Conservation (phyloP, 768 basidiomycete genomes). For the Boletus tylopilopsis region DNA sequence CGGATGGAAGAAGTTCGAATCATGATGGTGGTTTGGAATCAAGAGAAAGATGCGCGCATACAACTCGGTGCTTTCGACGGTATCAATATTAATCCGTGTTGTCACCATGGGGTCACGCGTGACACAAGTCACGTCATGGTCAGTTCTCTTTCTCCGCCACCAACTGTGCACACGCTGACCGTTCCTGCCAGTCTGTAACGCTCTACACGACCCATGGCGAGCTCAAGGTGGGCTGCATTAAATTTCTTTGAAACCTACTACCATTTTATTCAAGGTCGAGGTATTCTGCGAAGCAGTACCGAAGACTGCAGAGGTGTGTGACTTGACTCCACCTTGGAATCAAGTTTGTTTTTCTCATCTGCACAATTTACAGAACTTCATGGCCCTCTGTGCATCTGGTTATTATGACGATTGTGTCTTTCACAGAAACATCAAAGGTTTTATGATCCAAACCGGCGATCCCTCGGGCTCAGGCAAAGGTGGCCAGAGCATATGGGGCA, state of each 20-base stretch:
- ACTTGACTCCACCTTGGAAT: background rate
- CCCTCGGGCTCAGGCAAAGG: constrained; percentile 90
- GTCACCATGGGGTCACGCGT: constrained; percentile 20
- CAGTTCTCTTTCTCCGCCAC: constrained; percentile 21
- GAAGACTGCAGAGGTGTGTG: constrained; percentile 84
- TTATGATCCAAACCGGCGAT: constrained; percentile 95
- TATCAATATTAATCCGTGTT: background rate
- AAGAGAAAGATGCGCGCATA: constrained; percentile 14
- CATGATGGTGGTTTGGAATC: constrained; percentile 37
- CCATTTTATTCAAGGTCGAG: constrained; percentile 62
- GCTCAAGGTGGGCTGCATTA: constrained; percentile 65
- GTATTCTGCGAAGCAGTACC: constrained; percentile 97
- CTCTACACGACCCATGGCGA: constrained; percentile 94
- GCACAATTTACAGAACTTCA: constrained; percentile 75
- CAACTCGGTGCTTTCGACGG: background rate
- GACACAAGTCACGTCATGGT: constrained; percentile 30
- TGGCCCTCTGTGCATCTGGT: constrained; percentile 88
- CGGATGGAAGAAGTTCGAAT: constrained; percentile 71
- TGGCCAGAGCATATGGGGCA: constrained; percentile 96
- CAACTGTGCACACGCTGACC: constrained; percentile 16
- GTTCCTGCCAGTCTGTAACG: constrained; percentile 72
- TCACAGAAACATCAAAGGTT: constrained; percentile 92
- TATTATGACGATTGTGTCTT: constrained; percentile 84
- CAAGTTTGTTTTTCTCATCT: constrained; percentile 1
- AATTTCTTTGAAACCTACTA: background rate